These are phyloP conservation scores for Dryas drummondii DNA, from an alignment of 306 rosid genomes.

Conservation along the genomic window DNA sequence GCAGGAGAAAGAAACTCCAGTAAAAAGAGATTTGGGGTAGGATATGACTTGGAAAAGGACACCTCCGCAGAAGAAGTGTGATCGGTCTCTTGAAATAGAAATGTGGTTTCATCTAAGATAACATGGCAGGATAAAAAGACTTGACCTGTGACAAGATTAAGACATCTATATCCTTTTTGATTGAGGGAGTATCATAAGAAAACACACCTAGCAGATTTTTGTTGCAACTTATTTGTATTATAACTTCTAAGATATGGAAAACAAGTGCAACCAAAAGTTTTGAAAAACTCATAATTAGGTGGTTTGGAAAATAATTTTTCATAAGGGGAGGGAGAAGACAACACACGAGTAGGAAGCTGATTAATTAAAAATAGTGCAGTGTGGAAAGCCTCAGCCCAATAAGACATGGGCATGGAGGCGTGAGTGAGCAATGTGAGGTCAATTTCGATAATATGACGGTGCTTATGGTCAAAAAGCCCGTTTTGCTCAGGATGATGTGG, in stretches of 20 bases:
- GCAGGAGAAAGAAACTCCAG: background rate
- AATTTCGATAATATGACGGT: background rate
- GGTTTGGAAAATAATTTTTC: too few species aligned
- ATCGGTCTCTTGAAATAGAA: background rate
- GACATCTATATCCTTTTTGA: background rate
- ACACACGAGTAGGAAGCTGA: background rate
- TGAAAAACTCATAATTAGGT: too few species aligned
- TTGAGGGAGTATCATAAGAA: background rate
- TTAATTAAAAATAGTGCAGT: background rate
- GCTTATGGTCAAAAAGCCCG: background rate
- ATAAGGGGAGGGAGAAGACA: too few species aligned
- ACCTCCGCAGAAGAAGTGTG: background rate
- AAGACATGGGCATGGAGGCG: background rate
- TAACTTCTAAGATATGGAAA: background rate
- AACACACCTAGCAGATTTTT: background rate
- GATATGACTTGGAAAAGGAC: too few species aligned
- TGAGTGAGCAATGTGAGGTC: background rate
- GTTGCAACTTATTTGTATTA: background rate
- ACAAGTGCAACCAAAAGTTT: too few species aligned
- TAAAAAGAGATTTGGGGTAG: too few species aligned
- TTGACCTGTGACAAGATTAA: background rate
- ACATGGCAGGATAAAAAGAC: background rate
- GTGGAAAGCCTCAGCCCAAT: background rate
- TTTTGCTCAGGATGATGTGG: background rate
- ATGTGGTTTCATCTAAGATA: background rate